Base-by-base conservation (phyloP, 805 yeast genomes). In the Saccharomyces jurei region DNA sequence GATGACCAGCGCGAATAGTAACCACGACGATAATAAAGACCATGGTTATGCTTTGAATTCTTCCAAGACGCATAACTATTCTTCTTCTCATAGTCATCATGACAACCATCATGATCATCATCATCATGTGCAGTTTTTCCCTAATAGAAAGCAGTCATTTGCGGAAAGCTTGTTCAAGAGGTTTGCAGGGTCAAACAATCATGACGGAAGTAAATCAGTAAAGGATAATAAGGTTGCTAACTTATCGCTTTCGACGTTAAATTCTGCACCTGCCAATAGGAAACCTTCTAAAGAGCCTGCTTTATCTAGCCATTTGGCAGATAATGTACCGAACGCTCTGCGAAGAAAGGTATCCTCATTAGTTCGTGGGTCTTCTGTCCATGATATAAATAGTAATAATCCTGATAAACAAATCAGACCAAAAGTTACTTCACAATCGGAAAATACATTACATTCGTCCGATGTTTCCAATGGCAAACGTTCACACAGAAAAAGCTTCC, bases 131-230 rank as follows among this genome's bases (percentile, higher is more conserved):
- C 52, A 52, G 30, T 46, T 52, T 36, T 14, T 47, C 5, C 62
- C 61, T 3, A 54, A 61, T 32, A 60, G 68, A 41, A 65, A 65
- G 53, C 54, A 58, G 21, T 65, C 69, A 1, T 61, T 65, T 52
- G 68, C 69, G 1, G 64, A 60, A 13, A 55, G 55, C 29, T 44
- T 65, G 2, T 60, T 65, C 14, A 65, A 63, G 53, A 60, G 63
- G 54, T 49, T 65, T 14, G 61, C 67, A n/a, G 60, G 60, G 14
- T 25, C 47, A 26, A 53, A 26, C 14, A 31, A 21, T 30, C 36
- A 27, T 6, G n/a, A 25, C 11, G 26, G 22, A 8, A 41, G 17
- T 25, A 49, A 25, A 36, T 36, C 28, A 25, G n/a, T 29, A 27
- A 41, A 46, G 32, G 44, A 36, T 1, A 36, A 17, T 36, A 36